Percentiles rank a stretch among this genome's conserved stretches.
phyloP scores from a whole-genome alignment of 805 yeast genomes.

The Cyberlindnera nakhonratchasimensis region DNA sequence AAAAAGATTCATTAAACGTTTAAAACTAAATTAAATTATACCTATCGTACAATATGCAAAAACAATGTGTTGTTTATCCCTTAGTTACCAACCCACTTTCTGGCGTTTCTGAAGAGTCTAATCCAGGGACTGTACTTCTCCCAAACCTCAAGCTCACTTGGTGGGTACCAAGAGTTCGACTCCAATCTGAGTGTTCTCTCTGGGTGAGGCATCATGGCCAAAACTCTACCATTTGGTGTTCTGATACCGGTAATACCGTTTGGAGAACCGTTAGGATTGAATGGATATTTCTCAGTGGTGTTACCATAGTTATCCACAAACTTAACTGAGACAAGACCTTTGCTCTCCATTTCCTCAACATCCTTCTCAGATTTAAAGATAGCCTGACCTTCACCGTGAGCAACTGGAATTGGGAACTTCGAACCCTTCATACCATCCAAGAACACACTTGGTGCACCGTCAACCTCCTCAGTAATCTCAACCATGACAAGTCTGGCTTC shows the following conservation, averaged over 20 bases:
- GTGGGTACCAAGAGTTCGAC: slow-evolving; percentile 89
- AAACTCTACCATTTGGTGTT: slow-evolving; percentile 88
- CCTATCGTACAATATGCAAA: too few species aligned
- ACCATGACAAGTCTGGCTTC: slow-evolving; percentile 94
- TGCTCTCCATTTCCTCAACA: slow-evolving; percentile 45
- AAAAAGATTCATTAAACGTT: slow-evolving; percentile 1
- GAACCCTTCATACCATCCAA: slow-evolving; percentile 92
- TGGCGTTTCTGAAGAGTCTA: slow-evolving; percentile 84
- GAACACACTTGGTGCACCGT: slow-evolving; percentile 56
- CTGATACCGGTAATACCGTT: slow-evolving; percentile 90
- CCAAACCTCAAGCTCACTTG: slow-evolving; percentile 57
- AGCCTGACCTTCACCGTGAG: slow-evolving; percentile 98
- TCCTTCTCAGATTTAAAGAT: slow-evolving; percentile 49
- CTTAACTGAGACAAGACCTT: slow-evolving; percentile 62
- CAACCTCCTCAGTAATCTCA: slow-evolving; percentile 60
- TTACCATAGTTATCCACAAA: slow-evolving; percentile 91
- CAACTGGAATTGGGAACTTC: slow-evolving; percentile 91
- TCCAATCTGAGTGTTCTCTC: slow-evolving; percentile 89
- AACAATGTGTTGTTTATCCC: too few species aligned
- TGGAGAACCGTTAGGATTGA: slow-evolving; percentile 95
- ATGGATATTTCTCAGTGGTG: slow-evolving; percentile 79
- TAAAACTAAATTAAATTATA: too few species aligned
- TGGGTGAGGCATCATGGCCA: slow-evolving; percentile 99
- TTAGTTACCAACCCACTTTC: slow-evolving; percentile 76
- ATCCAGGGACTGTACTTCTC: slow-evolving; percentile 94